Conservation (phyloP, 192 early-diverging fungal genomes). For the Coemansia sp. region DNA sequence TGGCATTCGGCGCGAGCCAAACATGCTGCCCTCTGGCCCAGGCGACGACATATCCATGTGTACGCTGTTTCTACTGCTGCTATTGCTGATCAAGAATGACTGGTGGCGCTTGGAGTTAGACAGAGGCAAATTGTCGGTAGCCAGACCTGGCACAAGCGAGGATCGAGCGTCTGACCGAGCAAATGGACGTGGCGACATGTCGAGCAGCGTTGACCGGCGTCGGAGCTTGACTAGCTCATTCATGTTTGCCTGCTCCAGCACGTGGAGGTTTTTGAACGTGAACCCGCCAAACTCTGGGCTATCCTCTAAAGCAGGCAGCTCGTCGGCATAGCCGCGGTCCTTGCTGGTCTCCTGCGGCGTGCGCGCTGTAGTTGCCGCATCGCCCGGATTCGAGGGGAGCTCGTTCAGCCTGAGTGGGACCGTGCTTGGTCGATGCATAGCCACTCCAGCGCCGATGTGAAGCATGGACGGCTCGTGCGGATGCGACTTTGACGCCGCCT, state of each 20-base stretch:
- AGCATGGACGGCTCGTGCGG: conserved; percentile 1
- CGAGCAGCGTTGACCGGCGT: conserved; percentile 47
- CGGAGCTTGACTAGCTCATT: conserved; percentile 81
- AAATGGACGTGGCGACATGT: conserved; percentile 11
- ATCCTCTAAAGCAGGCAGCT: conserved; percentile 19
- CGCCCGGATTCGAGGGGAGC: not conserved
- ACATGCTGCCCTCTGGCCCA: not conserved
- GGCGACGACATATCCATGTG: conserved; percentile 1
- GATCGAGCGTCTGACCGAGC: not conserved
- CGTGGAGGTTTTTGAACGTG: conserved; percentile 87
- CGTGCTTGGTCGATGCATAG: conserved; percentile 24
- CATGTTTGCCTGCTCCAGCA: conserved; percentile 89
- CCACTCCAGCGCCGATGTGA: conserved; percentile 8
- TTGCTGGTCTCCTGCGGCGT: not conserved
- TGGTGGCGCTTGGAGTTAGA: not conserved
- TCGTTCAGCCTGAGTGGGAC: conserved; percentile 25
- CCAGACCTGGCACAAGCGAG: conserved; percentile 10
- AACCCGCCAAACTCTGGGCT: conserved; percentile 82
- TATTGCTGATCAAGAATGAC: not conserved
- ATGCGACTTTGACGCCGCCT: conserved; percentile 16
- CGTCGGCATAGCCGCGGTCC: conserved; percentile 1
- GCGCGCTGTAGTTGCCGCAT: not conserved
- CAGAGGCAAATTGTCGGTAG: not conserved
- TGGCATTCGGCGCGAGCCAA: conserved; percentile 3
- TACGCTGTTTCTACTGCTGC: conserved; percentile 10